Base-by-base conservation (phyloP, 192 early-diverging fungal genomes). In the Chytriomyces sp. region DNA sequence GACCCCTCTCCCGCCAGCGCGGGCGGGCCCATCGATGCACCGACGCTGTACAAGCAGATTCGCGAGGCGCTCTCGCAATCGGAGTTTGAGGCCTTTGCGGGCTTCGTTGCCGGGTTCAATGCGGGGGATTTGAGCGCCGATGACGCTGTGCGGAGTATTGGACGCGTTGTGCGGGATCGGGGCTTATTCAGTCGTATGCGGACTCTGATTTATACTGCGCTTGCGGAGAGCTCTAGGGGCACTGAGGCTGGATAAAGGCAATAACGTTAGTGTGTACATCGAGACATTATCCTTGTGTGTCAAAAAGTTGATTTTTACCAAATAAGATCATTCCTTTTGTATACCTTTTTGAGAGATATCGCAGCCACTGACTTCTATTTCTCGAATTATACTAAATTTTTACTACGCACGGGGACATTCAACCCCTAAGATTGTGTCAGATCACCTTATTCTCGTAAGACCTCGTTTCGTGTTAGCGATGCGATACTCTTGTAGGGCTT, bases 51-150 rank as follows among this genome's bases (percentile, higher is more conserved):
- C 77, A 79, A 80, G 38, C 69, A 77, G 36, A 83, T 83, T n/a
- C 69, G 80, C n/a, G 70, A 72, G 25, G 36, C 55, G 32, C 72
- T 83, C 3, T 26, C 70, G n/a, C 75, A 72, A 5, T 2, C n/a
- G 6, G 74, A 83, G 33, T 83, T 83, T 72, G 82, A 83, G 65
- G 77, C 75, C 25, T 83, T 83, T 72, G 82, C 82, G 12, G 54
- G 41, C n/a, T 82, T 74, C 53, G 77, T 83, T n/a, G 77, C 77
- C 2, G 73, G 59, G 19, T 83, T 83, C 59, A 83, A 83, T 70
- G 59, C 80, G 5, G 71, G 68, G 7, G 32, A 74, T 7, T 70
- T 76, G 59, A 77, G 62, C 22, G 75, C 82, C 7, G 80, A 82
- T 31, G 66, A 77, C 44, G 79, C 82, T 19, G 70, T 83, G 2